Evolutionary conservation across 192 early-diverging fungal genomes (phyloP).

Genomic region (Entophlyctis helioformis): DNA sequence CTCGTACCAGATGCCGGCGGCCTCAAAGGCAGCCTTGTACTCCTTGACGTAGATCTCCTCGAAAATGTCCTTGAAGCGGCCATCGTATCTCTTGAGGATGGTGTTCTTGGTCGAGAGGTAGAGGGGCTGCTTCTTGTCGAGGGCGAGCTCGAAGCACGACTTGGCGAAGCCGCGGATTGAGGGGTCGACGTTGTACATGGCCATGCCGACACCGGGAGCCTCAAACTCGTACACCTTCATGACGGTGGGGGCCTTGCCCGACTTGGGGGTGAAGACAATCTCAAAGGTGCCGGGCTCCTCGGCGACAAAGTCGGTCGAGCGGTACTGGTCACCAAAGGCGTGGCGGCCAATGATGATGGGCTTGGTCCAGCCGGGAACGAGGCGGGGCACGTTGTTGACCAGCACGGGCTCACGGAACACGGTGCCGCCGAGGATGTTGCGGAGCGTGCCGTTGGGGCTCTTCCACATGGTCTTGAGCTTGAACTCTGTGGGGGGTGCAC

Average conservation of each 20-base stretch:
- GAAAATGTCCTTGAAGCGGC: conserved; percentile 98
- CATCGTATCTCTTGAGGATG: conserved; percentile 93
- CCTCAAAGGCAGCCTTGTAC: conserved; percentile 75
- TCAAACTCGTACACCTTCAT: conserved; percentile 76
- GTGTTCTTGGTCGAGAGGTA: conserved; percentile 98
- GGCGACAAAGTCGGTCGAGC: conserved; percentile 90
- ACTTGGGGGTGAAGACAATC: conserved; percentile 77
- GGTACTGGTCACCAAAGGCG: conserved; percentile 97
- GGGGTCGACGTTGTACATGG: conserved; percentile 86
- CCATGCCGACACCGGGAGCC: conserved; percentile 80
- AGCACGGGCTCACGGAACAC: conserved; percentile 98
- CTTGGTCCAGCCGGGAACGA: conserved; percentile 90
- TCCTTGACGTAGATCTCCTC: conserved; percentile 72
- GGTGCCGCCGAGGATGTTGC: conserved; percentile 93
- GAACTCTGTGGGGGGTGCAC: conserved; percentile 54
- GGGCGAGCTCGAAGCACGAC: conserved; percentile 85
- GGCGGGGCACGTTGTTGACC: conserved; percentile 75
- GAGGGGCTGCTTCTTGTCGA: conserved; percentile 81
- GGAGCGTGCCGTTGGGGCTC: conserved; percentile 92
- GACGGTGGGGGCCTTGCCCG: conserved; percentile 55
- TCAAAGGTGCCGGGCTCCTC: conserved; percentile 83
- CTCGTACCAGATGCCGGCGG: conserved; percentile 89
- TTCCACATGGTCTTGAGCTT: conserved; percentile 97
- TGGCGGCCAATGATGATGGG: conserved; percentile 95
- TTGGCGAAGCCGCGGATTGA: conserved; percentile 93